Base-by-base conservation (phyloP, 2,329 filamentous ascomycete species). In the Cadophora gregata region DNA sequence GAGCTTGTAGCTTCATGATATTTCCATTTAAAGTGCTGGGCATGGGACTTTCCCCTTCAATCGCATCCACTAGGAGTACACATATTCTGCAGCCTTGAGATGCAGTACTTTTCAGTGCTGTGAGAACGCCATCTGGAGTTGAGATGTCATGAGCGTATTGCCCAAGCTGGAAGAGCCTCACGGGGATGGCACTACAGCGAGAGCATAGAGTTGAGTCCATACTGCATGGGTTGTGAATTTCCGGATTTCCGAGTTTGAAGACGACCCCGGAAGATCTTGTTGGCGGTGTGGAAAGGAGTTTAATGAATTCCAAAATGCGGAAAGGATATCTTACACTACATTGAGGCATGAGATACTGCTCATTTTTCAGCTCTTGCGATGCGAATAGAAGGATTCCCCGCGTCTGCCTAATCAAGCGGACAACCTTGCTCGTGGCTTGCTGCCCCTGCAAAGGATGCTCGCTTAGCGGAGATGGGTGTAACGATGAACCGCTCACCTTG, bases 371-470 rank as follows among this genome's bases (percentile, higher is more conserved):
- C n/a, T n/a, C n/a, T n/a, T n/a, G n/a, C n/a, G 12, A 36, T 36
- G 31, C 31, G 12, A 36, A 12, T 36, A 5, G 42, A 51, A 51
- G 48, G 48, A 51, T 51, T 51, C 2, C 25, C 48, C 48, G 48
- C 48, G 25, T 27, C 48, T 29, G 48, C 48, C 48, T 51, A 10
- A 6, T 12, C 25, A 5, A 29, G 14, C 48, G 24, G 48, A 51
- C 48, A 51, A 51, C 48, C 48, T 51, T 51, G 48, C 25, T 12
- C 6, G 24, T 51, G 48, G 48, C 48, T 51, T 51, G 48, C 3
- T 27, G 25, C 25, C 48, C 48, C 48, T 47, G 42, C 21, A 36
- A 12, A 36, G 12, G 5, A 21, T 51, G 14, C 16, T 51, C 48
- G 24, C 48, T 51, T 51, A 16, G 14, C 21, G 25, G 10, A 50